Base-by-base conservation (phyloP, 257 asterid species). In the Solanum appendiculatum region DNA sequence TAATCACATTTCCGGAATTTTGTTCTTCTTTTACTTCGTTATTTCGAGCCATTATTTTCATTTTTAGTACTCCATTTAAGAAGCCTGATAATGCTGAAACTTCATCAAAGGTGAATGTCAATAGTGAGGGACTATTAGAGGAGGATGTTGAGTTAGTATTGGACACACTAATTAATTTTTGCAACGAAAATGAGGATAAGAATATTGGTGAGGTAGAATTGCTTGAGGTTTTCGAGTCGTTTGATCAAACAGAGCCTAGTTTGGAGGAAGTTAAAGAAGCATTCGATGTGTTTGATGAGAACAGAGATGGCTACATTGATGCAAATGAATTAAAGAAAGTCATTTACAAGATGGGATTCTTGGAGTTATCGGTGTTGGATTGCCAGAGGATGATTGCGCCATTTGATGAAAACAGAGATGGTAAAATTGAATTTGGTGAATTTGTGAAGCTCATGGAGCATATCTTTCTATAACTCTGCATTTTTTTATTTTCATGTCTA, bases 221-320 rank as follows among this genome's bases (percentile, higher is more conserved):
- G n/a, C 66, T 21, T 5, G 89, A 89, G 44, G 80, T 93, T 36
- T 88, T 51, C 8, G 48, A 46, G 63, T 54, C 92, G 86, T 93
- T 94, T 83, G 92, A 90, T 15, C 78, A 87, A 44, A 60, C 7
- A 5, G 93, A 90, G 85, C 89, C 92, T 12, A 84, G 90, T 72
- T 40, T 90, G 51, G 92, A 88, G 29, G 97, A 94, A 84, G 91
- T 92, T 74, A 56, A 87, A 73, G 94, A 90, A 86, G 94, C 94
- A 16, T 94, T 94, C 86, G 86, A 72, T 54, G 3, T 91, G 39
- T 93, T 93, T 77, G 94, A 94, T 85, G 90, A 87, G 13, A 88
- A 93, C 66, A 86, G 83, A 15, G 97, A 94, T 88, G 97, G 95
- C 4, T 91, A 70, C 69, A 91, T 94, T 7, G 97, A 93, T 86